Base-by-base conservation (phyloP, 345 rosid genomes). In the Heritiera littoralis region DNA sequence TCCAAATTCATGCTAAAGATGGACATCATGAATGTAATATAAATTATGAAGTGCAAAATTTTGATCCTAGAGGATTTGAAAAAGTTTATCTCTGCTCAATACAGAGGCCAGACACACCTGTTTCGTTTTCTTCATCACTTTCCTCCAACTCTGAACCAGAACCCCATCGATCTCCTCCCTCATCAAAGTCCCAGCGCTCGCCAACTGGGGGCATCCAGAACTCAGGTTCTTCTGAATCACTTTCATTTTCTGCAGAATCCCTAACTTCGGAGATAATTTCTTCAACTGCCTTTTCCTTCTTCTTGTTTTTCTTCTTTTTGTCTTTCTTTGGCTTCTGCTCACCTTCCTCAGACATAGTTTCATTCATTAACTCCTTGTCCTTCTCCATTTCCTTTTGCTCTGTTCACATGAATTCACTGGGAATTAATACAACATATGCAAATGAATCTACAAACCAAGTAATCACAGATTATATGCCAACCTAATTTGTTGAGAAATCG, bases 181-280 rank as follows among this genome's bases (percentile, higher is more conserved):
- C 89, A 23, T 92, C 94, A 56, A 85, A 87, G 86, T 88, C 97
- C 89, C 97, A 91, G 3, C 97, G 92, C 3, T 90, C 91, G n/a
- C 97, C 98, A 38, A 28, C 85, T 0, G 96, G 93, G 40, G 99
- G 99, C 85, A 93, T 83, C 98, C 98, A 93, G 85, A 92, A 93
- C 59, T 91, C 97, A 48, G 60, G 80, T 41, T 86, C 95, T 77
- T 89, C 97, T 0, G 80, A 83, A 79, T 90, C 97, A 84, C 81
- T 82, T 28, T 83, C 88, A 71, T 82, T 87, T 70, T 81, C 86
- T 43, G 76, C 75, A 69, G 85, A 61, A 78, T 82, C 56, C 68
- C 90, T 78, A 58, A 87, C 85, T 85, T 88, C 87, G 69, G 86
- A 84, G 41, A 84, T 81, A 12, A 86, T 86, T 54, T 86, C 84